phyloP scores from a whole-genome alignment of 176 grass and related monocot genomes.

The Triticum dicoccoides region DNA sequence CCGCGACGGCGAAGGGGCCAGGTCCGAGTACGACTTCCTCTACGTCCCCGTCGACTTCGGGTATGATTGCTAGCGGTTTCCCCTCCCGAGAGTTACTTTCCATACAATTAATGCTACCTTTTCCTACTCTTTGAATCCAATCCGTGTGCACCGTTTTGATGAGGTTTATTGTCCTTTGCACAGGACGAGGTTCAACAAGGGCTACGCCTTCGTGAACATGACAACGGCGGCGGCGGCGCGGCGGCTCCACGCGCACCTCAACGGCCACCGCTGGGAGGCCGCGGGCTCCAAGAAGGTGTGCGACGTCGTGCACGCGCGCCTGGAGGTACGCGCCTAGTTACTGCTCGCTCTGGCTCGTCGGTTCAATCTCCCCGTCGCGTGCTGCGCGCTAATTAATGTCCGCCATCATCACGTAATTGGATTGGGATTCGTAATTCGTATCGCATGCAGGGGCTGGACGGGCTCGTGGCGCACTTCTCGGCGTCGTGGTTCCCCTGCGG shows the following conservation, averaged over 20 bases:
- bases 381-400: background rate
- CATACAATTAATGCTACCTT: background rate
- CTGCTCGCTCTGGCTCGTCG: background rate
- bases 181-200: background rate
- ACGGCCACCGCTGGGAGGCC: conserved; percentile 28
- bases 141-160: background rate
- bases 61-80: background rate
- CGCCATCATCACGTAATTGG: too few relatives aligned
- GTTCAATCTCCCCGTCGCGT: background rate
- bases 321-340: conserved; percentile 36
- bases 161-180: background rate
- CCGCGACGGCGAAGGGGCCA: background rate
- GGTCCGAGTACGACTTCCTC: conserved; percentile 45
- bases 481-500: conserved; percentile 1
- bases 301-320: conserved; percentile 32
- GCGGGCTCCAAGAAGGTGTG: conserved; percentile 41
- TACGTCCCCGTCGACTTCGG: conserved; percentile 64
- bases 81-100: background rate
- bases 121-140: background rate
- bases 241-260: conserved; percentile 25
- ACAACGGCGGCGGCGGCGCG: conserved; percentile 41
- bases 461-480: conserved; percentile 18
- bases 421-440: background rate
- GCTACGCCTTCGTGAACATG: conserved; percentile 41
- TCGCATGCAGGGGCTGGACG: conserved; percentile 19